These are phyloP conservation scores for Aspergillus nomiae DNA, from an alignment of 2,329 filamentous ascomycete species.

Conservation along the genomic window DNA sequence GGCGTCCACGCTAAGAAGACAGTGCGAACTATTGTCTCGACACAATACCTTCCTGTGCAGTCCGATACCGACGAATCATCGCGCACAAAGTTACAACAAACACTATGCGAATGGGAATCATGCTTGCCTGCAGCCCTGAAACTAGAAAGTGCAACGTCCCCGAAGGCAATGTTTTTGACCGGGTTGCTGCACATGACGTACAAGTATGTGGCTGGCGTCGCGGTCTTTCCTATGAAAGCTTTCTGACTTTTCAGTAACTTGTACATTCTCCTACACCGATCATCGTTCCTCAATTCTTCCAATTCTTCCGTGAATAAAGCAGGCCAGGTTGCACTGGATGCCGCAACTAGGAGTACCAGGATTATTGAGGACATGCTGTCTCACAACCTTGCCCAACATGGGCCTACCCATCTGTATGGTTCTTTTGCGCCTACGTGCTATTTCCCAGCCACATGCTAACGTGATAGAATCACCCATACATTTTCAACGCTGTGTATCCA, in stretches of 20 bases:
- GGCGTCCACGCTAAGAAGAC: background rate
- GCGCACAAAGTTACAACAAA: slow-evolving; percentile 29
- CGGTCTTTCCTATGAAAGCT: background rate
- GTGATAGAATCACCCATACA: slow-evolving; percentile 46
- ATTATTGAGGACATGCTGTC: slow-evolving; percentile 54
- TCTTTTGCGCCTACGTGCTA: no score
- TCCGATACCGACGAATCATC: slow-evolving; percentile 24
- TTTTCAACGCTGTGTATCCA: slow-evolving; percentile 54
- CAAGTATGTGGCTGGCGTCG: slow-evolving; percentile 35
- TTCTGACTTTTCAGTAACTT: slow-evolving; percentile 38
- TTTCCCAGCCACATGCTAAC: background rate
- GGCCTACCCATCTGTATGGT: slow-evolving; percentile 47
- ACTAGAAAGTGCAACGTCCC: slow-evolving; percentile 31
- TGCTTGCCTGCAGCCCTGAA: slow-evolving; percentile 38
- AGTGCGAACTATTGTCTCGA: slow-evolving; percentile 34
- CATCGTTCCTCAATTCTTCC: slow-evolving; percentile 41
- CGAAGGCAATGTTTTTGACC: slow-evolving; percentile 40
- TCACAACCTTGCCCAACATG: slow-evolving; percentile 46
- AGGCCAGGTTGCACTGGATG: slow-evolving; percentile 47
- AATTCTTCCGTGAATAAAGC: slow-evolving; percentile 31
- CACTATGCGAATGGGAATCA: slow-evolving; percentile 45
- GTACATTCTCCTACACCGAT: slow-evolving; percentile 49
- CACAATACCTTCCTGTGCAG: slow-evolving; percentile 35
- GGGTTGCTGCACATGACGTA: slow-evolving; percentile 49
- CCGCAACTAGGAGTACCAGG: slow-evolving; percentile 48